Conservation (phyloP, 1,139 yeast species). For the Pneumocystis oryctolagi region DNA sequence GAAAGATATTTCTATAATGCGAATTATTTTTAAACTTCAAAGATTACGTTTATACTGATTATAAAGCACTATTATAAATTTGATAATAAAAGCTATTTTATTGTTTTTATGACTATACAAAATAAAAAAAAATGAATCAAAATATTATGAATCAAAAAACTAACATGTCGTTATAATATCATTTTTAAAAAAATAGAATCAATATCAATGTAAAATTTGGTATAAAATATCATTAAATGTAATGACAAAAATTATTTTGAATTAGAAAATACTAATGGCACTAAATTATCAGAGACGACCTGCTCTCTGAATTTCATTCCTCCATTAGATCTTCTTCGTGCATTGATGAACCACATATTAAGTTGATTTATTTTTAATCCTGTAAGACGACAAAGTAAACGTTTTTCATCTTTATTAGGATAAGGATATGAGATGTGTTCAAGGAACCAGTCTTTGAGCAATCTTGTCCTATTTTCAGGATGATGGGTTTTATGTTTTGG, state of each 20-base stretch:
- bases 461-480: slow-evolving; percentile 31
- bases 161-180: neutral
- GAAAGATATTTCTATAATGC: too few relatives aligned
- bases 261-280: neutral
- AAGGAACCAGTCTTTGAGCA: slow-evolving; percentile 68
- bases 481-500: slow-evolving; percentile 28
- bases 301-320: slow-evolving; percentile 31
- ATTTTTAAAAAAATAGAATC: neutral
- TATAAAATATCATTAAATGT: neutral
- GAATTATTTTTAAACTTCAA: too few relatives aligned
- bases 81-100: too few relatives aligned
- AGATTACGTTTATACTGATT: too few relatives aligned
- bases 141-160: neutral
- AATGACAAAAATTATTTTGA: neutral
- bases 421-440: slow-evolving; percentile 83
- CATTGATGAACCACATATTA: slow-evolving; percentile 94
- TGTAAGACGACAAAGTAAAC: slow-evolving; percentile 61
- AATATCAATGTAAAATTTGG: neutral
- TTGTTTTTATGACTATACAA: neutral
- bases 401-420: slow-evolving; percentile 82
- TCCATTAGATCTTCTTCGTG: slow-evolving; percentile 52
- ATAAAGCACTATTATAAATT: too few relatives aligned
- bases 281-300: slow-evolving; percentile 4
- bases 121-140: neutral
- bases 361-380: slow-evolving; percentile 84